A percentile compares a stretch with the other conserved stretches of the same genome.
These are phyloP conservation scores for Pleodorina starrii DNA, from an alignment of 139 green algal species.

Conservation along the genomic window DNA sequence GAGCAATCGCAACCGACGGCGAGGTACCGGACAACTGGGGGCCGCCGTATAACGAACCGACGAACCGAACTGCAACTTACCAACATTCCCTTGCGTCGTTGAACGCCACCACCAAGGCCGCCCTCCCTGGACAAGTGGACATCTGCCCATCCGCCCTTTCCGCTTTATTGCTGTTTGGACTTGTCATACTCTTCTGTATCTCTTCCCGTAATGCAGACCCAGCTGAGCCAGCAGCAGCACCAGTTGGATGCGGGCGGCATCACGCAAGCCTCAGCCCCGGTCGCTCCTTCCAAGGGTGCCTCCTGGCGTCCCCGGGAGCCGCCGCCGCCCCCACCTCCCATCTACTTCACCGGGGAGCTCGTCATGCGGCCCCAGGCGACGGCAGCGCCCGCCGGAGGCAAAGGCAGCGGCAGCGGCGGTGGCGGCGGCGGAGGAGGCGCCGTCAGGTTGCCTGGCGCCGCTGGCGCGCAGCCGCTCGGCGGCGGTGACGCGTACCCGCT, in stretches of 20 bases:
- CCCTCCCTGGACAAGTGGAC: no score
- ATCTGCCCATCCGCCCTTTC: no score
- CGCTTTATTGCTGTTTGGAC: no score
- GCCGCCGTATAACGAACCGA: no score
- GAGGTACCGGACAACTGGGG: no score
- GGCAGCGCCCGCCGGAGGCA: neutral
- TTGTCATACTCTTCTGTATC: no score
- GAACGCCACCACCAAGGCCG: no score
- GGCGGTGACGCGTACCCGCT: neutral
- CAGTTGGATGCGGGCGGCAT: neutral
- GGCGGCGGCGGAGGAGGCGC: neutral
- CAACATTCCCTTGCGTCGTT: no score
- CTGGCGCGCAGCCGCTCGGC: neutral
- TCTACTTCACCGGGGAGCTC: neutral
- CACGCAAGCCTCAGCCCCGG: no score
- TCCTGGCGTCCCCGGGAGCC: neutral
- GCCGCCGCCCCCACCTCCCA: neutral
- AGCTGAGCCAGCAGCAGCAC: neutral
- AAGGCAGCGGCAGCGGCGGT: neutral
- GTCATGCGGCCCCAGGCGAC: neutral
- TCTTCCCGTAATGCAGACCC: neutral
- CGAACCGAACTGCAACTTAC: no score
- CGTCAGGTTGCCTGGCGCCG: neutral
- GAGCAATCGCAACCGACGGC: no score
- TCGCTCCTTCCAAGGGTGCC: neutral